Conservation (phyloP, 192 early-diverging fungal genomes). For the Coemansia interrupta region DNA sequence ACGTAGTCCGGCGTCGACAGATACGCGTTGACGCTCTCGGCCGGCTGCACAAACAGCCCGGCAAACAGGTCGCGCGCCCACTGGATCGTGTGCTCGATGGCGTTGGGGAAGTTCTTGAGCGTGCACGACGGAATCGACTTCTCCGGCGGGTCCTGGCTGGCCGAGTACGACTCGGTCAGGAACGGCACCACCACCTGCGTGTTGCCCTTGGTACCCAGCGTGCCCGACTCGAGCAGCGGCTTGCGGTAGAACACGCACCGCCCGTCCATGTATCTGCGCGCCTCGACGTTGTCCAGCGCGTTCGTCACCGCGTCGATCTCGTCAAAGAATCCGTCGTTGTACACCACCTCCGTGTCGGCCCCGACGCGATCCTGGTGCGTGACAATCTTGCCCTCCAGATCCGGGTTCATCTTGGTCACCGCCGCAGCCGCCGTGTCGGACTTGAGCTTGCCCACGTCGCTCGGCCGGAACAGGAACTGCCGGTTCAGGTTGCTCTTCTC, state of each 20-base stretch:
- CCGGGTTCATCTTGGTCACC: slow-evolving; percentile 89
- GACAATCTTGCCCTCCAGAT: slow-evolving; percentile 63
- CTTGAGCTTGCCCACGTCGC: slow-evolving; percentile 88
- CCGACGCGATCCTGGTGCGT: slow-evolving; percentile 93
- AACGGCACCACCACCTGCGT: slow-evolving; percentile 95
- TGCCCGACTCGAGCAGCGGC: slow-evolving; percentile 94
- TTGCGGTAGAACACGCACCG: slow-evolving; percentile 96
- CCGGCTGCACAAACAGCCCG: slow-evolving; percentile 84
- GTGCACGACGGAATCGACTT: slow-evolving; percentile 91
- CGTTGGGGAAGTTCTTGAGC: slow-evolving; percentile 86
- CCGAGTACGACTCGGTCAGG: slow-evolving; percentile 97
- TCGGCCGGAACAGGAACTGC: slow-evolving; percentile 94
- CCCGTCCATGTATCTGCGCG: slow-evolving; percentile 94
- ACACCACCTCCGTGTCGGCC: slow-evolving; percentile 87
- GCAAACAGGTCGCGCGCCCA: slow-evolving; percentile 98
- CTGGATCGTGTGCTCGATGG: slow-evolving; percentile 84
- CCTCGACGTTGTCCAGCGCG: slow-evolving; percentile 97
- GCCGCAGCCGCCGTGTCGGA: slow-evolving; percentile 85
- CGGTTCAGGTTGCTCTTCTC: slow-evolving; percentile 99
- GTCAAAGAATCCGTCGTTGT: slow-evolving; percentile 90
- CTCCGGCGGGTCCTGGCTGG: slow-evolving; percentile 96
- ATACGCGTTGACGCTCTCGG: slow-evolving; percentile 93
- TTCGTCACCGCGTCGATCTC: slow-evolving; percentile 89
- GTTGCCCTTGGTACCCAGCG: slow-evolving; percentile 99
- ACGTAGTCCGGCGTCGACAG: slow-evolving; percentile 83